A percentile compares a stretch with the other conserved stretches of the same genome.
phyloP scores from a whole-genome alignment of 2,329 filamentous ascomycete species.

The Pyrenochaeta sp. region DNA sequence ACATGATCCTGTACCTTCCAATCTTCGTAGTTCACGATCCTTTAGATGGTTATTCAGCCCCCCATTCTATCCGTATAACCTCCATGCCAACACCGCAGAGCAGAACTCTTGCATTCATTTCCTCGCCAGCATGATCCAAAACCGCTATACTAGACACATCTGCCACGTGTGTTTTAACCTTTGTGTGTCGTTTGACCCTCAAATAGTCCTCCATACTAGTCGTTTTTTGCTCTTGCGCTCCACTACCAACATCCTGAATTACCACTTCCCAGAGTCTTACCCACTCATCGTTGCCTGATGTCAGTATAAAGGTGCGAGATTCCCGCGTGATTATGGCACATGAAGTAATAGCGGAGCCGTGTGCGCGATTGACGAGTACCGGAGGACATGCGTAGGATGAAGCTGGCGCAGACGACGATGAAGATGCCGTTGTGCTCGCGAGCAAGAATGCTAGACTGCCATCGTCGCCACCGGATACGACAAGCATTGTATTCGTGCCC shows the following conservation, averaged over 20 bases:
- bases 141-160: conserved; percentile 64
- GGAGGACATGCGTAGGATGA: conserved; percentile 27
- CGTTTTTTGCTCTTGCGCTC: background rate
- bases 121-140: conserved; percentile 23
- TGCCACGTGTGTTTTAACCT: conserved; percentile 59
- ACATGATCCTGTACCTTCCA: background rate
- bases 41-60: background rate
- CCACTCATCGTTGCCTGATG: conserved; percentile 58
- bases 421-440: background rate
- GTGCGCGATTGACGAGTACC: conserved; percentile 65
- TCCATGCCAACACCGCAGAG: conserved; percentile 49
- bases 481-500: conserved; percentile 51
- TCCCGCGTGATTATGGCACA: conserved; percentile 52
- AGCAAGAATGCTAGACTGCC: conserved; percentile 71
- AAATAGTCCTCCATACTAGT: conserved; percentile 22
- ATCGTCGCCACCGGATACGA: conserved; percentile 88
- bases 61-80: conserved; percentile 29
- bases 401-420: conserved; percentile 22
- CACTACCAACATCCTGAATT: background rate
- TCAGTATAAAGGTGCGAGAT: conserved; percentile 36
- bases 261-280: conserved; percentile 57
- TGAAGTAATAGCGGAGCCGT: conserved; percentile 75
- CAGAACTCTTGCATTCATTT: conserved; percentile 25
- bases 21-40: background rate
- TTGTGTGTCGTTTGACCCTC: conserved; percentile 39